These are phyloP conservation scores for Myxozyma monticola DNA, from an alignment of 805 yeast species.

Conservation along the genomic window DNA sequence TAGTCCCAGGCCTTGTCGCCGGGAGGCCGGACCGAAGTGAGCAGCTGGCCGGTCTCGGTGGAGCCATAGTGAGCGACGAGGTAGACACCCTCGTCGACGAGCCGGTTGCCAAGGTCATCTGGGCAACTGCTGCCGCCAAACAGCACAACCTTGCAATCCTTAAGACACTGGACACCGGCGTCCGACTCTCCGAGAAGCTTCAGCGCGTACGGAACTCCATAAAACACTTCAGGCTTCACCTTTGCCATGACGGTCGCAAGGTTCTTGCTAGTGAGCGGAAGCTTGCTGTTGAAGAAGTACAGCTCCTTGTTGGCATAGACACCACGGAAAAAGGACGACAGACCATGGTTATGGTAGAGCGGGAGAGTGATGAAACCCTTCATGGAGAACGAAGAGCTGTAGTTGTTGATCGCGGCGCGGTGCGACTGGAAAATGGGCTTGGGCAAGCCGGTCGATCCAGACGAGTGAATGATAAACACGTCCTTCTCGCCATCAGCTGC, in stretches of 20 bases:
- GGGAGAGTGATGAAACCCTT: slow-evolving; percentile 19
- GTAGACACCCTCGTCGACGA: slow-evolving; percentile 12
- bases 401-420: slow-evolving; percentile 12
- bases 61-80: slow-evolving; percentile 20
- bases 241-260: slow-evolving; percentile 8
- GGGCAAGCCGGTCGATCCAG: slow-evolving; percentile 25
- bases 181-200: slow-evolving; percentile 14
- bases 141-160: slow-evolving; percentile 9
- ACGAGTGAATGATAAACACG: slow-evolving; percentile 19
- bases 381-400: slow-evolving; percentile 15
- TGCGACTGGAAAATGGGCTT: slow-evolving; percentile 18
- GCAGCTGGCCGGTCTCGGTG: slow-evolving; percentile 21
- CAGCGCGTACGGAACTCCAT: slow-evolving; percentile 24
- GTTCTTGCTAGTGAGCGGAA: slow-evolving; percentile 14
- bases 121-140: slow-evolving; percentile 20
- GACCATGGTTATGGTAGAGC: slow-evolving; percentile 18
- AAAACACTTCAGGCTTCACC: slow-evolving; percentile 9
- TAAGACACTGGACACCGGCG: slow-evolving; percentile 11
- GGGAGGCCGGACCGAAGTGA: slow-evolving; percentile 7
- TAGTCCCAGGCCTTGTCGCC: slow-evolving; percentile 18
- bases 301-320: slow-evolving; percentile 11
- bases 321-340: slow-evolving; percentile 17
- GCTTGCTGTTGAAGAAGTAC: slow-evolving; percentile 5
- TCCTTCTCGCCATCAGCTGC: slow-evolving; percentile 10
- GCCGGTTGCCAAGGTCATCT: slow-evolving; percentile 15